Percentiles rank a stretch among this genome's conserved stretches.
Conservation (phyloP, 1,284 basidiomycete genomes). For the Ceratobasidium sp. region DNA sequence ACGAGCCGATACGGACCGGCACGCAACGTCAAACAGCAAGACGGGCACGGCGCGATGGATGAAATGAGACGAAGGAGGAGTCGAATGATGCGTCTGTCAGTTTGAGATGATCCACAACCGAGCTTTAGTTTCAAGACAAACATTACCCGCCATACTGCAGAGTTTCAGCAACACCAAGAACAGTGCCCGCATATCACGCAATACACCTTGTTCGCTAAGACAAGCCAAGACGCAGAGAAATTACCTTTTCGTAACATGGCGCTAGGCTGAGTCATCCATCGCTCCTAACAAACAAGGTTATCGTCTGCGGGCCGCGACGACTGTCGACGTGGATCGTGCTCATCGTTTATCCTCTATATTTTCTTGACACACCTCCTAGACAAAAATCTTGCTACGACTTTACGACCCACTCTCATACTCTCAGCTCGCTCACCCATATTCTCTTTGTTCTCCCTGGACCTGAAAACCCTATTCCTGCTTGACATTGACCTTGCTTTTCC, state of each 20-base stretch:
- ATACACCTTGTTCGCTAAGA: background rate
- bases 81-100: background rate
- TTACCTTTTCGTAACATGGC: slow-evolving; percentile 4
- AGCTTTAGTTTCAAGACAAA: background rate
- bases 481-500: too few relatives aligned
- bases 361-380: background rate
- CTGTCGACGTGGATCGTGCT: slow-evolving; percentile 9
- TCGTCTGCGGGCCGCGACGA: slow-evolving; percentile 15
- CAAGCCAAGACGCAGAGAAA: background rate
- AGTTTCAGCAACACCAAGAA: background rate
- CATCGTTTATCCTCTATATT: background rate
- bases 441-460: background rate
- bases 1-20: too few relatives aligned
- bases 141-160: background rate
- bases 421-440: too few relatives aligned
- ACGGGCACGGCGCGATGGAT: background rate
- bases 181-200: background rate
- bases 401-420: slow-evolving; percentile 1
- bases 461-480: slow-evolving; percentile 6
- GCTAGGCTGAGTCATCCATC: slow-evolving; percentile 13
- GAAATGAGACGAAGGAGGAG: background rate
- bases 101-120: background rate
- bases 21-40: too few relatives aligned
- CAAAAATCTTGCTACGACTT: slow-evolving; percentile 9
- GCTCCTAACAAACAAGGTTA: background rate